Percentiles rank a stretch among this genome's conserved stretches.
phyloP scores from a whole-genome alignment of 2,329 filamentous ascomycete genomes.

The Pseudogymnoascus sp. region DNA sequence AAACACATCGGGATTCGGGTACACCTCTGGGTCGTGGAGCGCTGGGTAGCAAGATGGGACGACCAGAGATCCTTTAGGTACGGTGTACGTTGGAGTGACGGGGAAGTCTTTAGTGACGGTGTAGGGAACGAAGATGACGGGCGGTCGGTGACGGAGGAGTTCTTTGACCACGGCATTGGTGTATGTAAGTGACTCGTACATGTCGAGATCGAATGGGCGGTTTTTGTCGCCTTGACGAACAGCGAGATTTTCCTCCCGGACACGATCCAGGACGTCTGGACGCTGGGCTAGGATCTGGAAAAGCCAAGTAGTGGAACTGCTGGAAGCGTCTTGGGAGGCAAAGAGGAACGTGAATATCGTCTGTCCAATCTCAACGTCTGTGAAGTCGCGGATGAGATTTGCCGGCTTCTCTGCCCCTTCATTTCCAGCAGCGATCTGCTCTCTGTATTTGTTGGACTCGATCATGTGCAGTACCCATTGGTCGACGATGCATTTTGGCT shows the following conservation, averaged over 20 bases:
- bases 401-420: constrained; percentile 35
- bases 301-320: constrained; percentile 46
- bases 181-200: constrained; percentile 44
- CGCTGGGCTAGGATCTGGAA: constrained; percentile 46
- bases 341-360: constrained; percentile 49
- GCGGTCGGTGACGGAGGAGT: constrained; percentile 43
- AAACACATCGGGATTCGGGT: constrained; percentile 40
- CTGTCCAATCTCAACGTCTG: constrained; percentile 41
- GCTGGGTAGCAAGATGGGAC: constrained; percentile 46
- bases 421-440: constrained; percentile 54
- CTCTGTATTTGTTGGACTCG: constrained; percentile 60
- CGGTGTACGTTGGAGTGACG: constrained; percentile 41
- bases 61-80: constrained; percentile 42
- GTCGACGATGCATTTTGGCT: constrained; percentile 68
- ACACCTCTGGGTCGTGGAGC: constrained; percentile 42
- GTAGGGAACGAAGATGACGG: constrained; percentile 49
- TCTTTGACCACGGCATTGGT: constrained; percentile 48
- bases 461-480: constrained; percentile 70
- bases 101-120: constrained; percentile 41
- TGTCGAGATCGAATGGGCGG: constrained; percentile 36
- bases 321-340: constrained; percentile 46
- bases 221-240: constrained; percentile 37
- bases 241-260: constrained; percentile 42
- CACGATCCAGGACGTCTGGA: constrained; percentile 39
- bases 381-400: constrained; percentile 44